These are phyloP conservation scores for Claviceps quebecensis DNA, from an alignment of 2,329 filamentous ascomycete genomes.

Conservation along the genomic window DNA sequence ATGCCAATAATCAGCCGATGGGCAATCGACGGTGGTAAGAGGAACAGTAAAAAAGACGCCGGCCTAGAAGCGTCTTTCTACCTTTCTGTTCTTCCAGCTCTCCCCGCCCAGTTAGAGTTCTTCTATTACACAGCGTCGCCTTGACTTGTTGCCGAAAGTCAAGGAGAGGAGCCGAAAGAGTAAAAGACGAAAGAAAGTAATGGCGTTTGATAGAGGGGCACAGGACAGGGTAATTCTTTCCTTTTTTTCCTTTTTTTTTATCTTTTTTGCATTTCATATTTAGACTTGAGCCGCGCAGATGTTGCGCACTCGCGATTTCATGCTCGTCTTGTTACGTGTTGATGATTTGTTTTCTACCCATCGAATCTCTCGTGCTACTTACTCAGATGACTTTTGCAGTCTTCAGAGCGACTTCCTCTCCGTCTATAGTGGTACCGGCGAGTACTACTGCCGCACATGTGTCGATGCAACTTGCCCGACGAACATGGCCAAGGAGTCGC, in stretches of 20 bases:
- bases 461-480: too few species aligned
- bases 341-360: not conserved
- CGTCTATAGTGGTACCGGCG: not conserved
- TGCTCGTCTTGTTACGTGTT: constrained; percentile 5
- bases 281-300: constrained; percentile 10
- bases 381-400: not conserved
- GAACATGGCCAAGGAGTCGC: not conserved
- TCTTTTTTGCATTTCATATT: constrained; percentile 3
- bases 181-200: constrained; percentile 7
- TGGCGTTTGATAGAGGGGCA: constrained; percentile 19
- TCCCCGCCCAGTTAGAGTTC: not conserved
- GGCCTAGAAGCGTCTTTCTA: not conserved
- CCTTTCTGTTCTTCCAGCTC: too few species aligned
- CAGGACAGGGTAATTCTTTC: constrained; percentile 7
- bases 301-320: constrained; percentile 5
- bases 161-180: not conserved
- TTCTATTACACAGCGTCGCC: not conserved
- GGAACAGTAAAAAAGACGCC: not conserved
- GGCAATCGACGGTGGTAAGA: constrained; percentile 37
- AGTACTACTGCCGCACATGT: not conserved
- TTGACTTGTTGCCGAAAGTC: not conserved
- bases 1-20: constrained; percentile 37
- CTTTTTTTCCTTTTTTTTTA: constrained; percentile 3
- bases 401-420: not conserved
- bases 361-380: not conserved